Percentiles rank a stretch among this genome's conserved stretches.
Conservation (phyloP, 495 filamentous ascomycete species). For the Cercophora newfieldiana region DNA sequence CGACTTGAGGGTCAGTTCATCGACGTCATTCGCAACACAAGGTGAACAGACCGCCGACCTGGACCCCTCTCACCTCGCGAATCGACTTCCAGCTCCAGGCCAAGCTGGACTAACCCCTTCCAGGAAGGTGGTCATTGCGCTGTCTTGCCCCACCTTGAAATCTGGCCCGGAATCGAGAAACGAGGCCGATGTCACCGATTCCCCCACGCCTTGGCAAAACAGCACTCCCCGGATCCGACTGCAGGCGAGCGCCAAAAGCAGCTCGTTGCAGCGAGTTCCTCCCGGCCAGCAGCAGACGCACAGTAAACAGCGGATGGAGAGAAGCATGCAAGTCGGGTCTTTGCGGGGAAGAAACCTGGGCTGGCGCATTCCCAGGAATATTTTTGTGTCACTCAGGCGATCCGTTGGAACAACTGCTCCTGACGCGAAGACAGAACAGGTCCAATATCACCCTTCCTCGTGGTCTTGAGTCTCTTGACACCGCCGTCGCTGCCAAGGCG, state of each 20-base stretch:
- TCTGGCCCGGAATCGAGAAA: not conserved
- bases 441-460: not conserved
- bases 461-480: not conserved
- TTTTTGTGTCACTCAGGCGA: not conserved
- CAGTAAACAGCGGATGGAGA: slow-evolving; percentile 1
- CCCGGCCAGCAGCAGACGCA: slow-evolving; percentile 5
- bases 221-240: slow-evolving; percentile 7
- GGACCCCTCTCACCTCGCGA: not conserved
- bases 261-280: slow-evolving; percentile 7
- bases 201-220: slow-evolving; percentile 12
- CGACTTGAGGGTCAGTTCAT: not conserved
- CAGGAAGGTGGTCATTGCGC: not conserved
- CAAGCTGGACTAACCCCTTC: not conserved
- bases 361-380: not conserved
- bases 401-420: not conserved
- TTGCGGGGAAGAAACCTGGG: slow-evolving; percentile 4
- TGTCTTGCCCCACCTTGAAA: not conserved
- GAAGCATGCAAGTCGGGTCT: not conserved
- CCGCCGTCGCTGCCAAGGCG: not conserved
- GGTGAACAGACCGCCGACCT: not conserved
- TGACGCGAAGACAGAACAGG: not conserved
- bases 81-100: not conserved
- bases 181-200: not conserved
- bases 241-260: slow-evolving; percentile 11
- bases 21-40: slow-evolving; percentile 10